Percentiles rank a stretch among this genome's conserved stretches.
phyloP scores from a whole-genome alignment of 257 asterid species.

The Verbascum thapsus region DNA sequence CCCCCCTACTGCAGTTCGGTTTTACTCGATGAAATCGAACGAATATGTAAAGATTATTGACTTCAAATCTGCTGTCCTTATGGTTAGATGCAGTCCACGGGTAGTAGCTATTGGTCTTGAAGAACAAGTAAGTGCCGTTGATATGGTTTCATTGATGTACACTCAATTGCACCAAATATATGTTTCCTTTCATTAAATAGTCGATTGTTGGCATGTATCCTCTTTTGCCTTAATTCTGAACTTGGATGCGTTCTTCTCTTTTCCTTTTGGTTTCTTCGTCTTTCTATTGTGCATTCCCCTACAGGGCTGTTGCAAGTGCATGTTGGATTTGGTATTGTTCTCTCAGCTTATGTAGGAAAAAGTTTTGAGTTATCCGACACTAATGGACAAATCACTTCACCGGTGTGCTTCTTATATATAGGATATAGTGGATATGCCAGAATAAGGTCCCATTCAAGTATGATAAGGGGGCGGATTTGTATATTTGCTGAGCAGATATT shows the following conservation, averaged over 20 bases:
- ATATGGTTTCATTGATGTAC: not conserved
- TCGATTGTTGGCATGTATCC: slow-evolving; percentile 11
- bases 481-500: too few species aligned
- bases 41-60: slow-evolving; percentile 60
- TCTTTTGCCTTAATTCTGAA: slow-evolving; percentile 1
- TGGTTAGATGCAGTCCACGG: slow-evolving; percentile 70
- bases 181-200: too few species aligned
- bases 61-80: slow-evolving; percentile 61
- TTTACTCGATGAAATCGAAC: slow-evolving; percentile 66
- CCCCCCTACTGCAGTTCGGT: slow-evolving; percentile 62
- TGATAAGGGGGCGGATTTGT: slow-evolving; percentile 3
- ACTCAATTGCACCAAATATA: slow-evolving; percentile 1
- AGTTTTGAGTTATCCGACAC: slow-evolving; percentile 16
- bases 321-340: slow-evolving; percentile 28
- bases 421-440: slow-evolving; percentile 23
- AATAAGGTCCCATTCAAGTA: slow-evolving; percentile 20
- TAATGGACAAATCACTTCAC: slow-evolving; percentile 8
- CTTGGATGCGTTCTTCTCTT: not conserved
- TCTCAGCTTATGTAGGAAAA: slow-evolving; percentile 6
- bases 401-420: not conserved
- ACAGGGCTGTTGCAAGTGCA: not conserved
- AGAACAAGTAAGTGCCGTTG: slow-evolving; percentile 57
- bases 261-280: not conserved
- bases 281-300: not conserved
- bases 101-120: slow-evolving; percentile 76